These are phyloP conservation scores for Yamadazyma kanchanaburiensis DNA, from an alignment of 1,139 yeast species.

Conservation along the genomic window DNA sequence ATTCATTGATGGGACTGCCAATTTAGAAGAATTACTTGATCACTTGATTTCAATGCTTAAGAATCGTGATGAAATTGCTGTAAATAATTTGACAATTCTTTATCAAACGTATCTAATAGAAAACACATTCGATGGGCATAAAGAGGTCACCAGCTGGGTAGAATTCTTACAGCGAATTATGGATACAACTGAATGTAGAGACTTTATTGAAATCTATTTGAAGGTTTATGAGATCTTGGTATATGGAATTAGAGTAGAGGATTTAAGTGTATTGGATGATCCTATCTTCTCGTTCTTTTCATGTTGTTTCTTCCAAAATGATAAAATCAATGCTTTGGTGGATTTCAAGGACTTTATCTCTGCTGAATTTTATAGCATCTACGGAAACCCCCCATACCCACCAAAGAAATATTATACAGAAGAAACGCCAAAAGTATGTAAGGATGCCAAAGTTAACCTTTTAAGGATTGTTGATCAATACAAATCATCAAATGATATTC, in stretches of 20 bases:
- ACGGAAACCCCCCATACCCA: conserved; percentile 21
- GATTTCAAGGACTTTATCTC: conserved; percentile 21
- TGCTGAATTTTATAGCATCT: conserved; percentile 32
- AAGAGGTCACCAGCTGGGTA: conserved; percentile 29
- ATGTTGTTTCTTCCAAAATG: conserved; percentile 5
- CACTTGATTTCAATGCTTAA: conserved; percentile 17
- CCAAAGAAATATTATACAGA: conserved; percentile 16
- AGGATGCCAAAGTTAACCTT: conserved; percentile 10
- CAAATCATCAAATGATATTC: conserved; percentile 8
- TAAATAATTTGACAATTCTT: conserved; percentile 24
- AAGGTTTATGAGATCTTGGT: conserved; percentile 32
- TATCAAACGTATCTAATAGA: conserved; percentile 26
- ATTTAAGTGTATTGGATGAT: conserved; percentile 1
- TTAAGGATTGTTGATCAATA: conserved; percentile 21
- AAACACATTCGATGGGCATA: conserved; percentile 21
- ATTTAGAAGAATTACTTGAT: conserved; percentile 11
- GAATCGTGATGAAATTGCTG: conserved; percentile 15
- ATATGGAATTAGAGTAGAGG: conserved; percentile 1
- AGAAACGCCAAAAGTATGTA: conserved; percentile 2
- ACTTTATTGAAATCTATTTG: conserved; percentile 26
- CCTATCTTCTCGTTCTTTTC: conserved; percentile 8
- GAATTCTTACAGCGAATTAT: conserved; percentile 27
- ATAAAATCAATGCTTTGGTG: conserved; percentile 6
- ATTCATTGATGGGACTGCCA: conserved; percentile 17
- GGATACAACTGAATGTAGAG: conserved; percentile 25